These are phyloP conservation scores for Blastocystis sp. DNA, from an alignment of 352 stramenopile species.

Conservation along the genomic window DNA sequence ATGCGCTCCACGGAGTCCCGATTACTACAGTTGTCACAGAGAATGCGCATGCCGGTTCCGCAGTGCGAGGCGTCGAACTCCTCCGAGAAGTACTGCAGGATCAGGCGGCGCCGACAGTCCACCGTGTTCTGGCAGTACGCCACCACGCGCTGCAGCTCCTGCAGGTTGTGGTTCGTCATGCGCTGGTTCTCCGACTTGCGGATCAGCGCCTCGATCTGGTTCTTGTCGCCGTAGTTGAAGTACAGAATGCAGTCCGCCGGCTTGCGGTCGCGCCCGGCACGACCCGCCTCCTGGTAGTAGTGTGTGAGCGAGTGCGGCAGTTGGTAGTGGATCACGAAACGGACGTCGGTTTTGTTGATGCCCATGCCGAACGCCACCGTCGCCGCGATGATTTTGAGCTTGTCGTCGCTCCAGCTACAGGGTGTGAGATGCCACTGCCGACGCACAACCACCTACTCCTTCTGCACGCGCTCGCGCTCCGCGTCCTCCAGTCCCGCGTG, in stretches of 20 bases:
- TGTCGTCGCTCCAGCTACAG: slow-evolving; percentile 63
- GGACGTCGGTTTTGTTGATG: slow-evolving; percentile 94
- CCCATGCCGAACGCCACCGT: slow-evolving; percentile 94
- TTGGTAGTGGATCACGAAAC: slow-evolving; percentile 90
- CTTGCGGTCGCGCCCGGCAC: slow-evolving; percentile 89
- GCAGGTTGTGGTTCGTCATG: slow-evolving; percentile 63
- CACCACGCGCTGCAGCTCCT: slow-evolving; percentile 75
- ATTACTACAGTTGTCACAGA: slow-evolving; percentile 86
- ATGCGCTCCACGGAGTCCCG: background rate
- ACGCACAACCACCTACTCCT: slow-evolving; percentile 76
- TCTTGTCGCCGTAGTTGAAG: slow-evolving; percentile 76
- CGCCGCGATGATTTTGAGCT: slow-evolving; percentile 86
- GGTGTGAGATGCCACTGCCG: background rate
- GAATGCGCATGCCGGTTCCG: slow-evolving; percentile 77
- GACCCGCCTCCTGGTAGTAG: slow-evolving; percentile 90
- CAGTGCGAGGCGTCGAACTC: slow-evolving; percentile 80
- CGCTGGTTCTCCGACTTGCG: slow-evolving; percentile 39
- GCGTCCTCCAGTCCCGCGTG: slow-evolving; percentile 80
- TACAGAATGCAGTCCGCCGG: slow-evolving; percentile 82
- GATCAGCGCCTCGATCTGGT: slow-evolving; percentile 67
- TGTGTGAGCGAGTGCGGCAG: slow-evolving; percentile 89
- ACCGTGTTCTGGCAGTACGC: slow-evolving; percentile 78
- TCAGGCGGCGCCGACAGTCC: slow-evolving; percentile 83
- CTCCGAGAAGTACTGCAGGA: slow-evolving; percentile 89
- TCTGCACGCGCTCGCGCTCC: slow-evolving; percentile 78